Conservation (phyloP, 768 basidiomycete genomes). For the Boletellus ananas region DNA sequence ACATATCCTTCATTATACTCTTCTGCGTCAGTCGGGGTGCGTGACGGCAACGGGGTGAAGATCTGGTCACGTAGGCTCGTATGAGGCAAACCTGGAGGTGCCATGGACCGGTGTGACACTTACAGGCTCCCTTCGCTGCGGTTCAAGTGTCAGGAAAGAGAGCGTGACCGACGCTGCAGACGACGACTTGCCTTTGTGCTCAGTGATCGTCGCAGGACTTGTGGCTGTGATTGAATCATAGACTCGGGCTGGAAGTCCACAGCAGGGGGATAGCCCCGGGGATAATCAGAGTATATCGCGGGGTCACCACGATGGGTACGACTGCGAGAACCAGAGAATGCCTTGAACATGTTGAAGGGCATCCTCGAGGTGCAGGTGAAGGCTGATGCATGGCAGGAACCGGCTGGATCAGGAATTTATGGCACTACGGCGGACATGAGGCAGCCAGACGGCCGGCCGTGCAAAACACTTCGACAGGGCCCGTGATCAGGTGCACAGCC, state of each 20-base stretch:
- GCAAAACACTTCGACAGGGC: background rate
- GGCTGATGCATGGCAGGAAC: conserved; percentile 12
- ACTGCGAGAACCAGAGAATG: conserved; percentile 33
- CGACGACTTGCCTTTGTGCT: conserved; percentile 23
- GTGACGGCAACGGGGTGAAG: conserved; percentile 33
- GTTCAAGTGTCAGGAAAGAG: conserved; percentile 11
- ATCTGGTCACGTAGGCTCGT: conserved; percentile 14
- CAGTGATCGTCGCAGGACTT: conserved; percentile 22
- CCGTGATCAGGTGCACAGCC: background rate
- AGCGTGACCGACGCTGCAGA: background rate
- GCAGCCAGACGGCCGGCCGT: conserved; percentile 21
- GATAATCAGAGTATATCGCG: conserved; percentile 23
- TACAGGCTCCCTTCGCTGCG: conserved; percentile 32
- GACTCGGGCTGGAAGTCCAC: conserved; percentile 24
- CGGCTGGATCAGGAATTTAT: conserved; percentile 24
- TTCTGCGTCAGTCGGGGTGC: conserved; percentile 30
- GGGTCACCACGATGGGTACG: conserved; percentile 26
- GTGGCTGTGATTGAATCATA: conserved; percentile 18
- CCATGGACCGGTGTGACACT: conserved; percentile 8
- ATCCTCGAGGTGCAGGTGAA: conserved; percentile 25
- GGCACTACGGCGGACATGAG: conserved; percentile 24
- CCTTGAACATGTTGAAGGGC: conserved; percentile 38
- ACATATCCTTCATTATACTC: conserved; percentile 31
- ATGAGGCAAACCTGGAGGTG: conserved; percentile 7
- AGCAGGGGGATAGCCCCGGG: conserved; percentile 27